These are phyloP conservation scores for Komagataella pseudopastoris DNA, from an alignment of 805 yeast genomes.

Conservation along the genomic window DNA sequence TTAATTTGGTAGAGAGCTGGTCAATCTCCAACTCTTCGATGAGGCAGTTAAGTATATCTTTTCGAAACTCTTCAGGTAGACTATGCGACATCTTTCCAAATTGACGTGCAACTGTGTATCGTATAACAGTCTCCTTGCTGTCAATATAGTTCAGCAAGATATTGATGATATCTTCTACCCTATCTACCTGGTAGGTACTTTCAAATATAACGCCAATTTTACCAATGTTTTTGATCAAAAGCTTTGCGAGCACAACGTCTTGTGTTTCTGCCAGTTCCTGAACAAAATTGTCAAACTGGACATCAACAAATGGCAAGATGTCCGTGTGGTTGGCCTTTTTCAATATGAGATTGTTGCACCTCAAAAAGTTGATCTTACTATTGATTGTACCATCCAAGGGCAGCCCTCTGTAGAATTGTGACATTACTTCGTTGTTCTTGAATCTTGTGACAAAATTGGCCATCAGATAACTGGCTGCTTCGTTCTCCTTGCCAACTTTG, in stretches of 20 bases:
- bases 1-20: background rate
- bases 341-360: constrained; percentile 9
- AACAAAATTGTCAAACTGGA: constrained; percentile 7
- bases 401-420: constrained; percentile 10
- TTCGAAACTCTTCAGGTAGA: constrained; percentile 20
- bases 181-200: constrained; percentile 15
- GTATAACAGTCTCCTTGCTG: constrained; percentile 36
- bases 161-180: constrained; percentile 34
- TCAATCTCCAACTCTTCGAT: constrained; percentile 17
- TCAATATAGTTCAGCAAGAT: constrained; percentile 29
- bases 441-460: constrained; percentile 39
- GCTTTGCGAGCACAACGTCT: background rate
- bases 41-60: constrained; percentile 25
- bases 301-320: constrained; percentile 2
- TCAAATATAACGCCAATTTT: constrained; percentile 21
- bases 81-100: constrained; percentile 31
- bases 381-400: background rate
- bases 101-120: constrained; percentile 59
- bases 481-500: constrained; percentile 43
- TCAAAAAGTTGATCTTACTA: background rate
- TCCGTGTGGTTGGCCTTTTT: constrained; percentile 5
- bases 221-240: constrained; percentile 20
- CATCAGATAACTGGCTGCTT: constrained; percentile 35
- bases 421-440: constrained; percentile 20
- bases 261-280: constrained; percentile 5